A percentile compares a stretch with the other conserved stretches of the same genome.
Conservation (phyloP, 2,329 filamentous ascomycete species). For the Epichloe coenophiala region DNA sequence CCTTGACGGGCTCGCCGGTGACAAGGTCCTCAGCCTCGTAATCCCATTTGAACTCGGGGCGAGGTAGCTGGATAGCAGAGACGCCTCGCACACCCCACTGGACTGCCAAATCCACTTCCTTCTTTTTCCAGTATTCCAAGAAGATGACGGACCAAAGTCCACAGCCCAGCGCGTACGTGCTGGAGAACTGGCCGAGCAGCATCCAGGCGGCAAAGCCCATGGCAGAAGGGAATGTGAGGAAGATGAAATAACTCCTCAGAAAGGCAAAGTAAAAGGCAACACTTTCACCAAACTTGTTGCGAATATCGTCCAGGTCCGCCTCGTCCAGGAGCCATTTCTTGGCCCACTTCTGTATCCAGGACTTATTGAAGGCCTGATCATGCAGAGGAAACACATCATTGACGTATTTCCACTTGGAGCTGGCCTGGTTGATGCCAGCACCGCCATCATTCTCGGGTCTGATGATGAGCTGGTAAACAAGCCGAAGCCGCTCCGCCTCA, state of each 20-base stretch:
- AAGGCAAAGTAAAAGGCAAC: conserved; percentile 93
- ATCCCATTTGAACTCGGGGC: conserved; percentile 68
- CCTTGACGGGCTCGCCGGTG: conserved; percentile 63
- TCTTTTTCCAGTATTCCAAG: conserved; percentile 92
- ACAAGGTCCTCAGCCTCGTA: conserved; percentile 64
- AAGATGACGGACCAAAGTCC: conserved; percentile 82
- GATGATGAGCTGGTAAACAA: conserved; percentile 76
- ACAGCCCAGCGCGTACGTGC: conserved; percentile 63
- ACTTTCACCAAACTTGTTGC: conserved; percentile 65
- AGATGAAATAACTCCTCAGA: conserved; percentile 77
- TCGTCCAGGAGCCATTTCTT: conserved; percentile 54
- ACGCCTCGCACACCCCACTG: conserved; percentile 84
- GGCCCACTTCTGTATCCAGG: conserved; percentile 63
- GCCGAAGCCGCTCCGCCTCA: conserved; percentile 75
- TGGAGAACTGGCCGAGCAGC: conserved; percentile 73
- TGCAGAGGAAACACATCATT: conserved; percentile 68
- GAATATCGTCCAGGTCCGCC: conserved; percentile 58
- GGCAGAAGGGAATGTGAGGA: conserved; percentile 67
- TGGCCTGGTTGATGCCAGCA: conserved; percentile 58
- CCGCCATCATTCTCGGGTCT: conserved; percentile 61
- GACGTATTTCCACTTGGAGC: conserved; percentile 60
- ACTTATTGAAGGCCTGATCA: conserved; percentile 59
- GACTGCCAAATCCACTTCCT: conserved; percentile 73
- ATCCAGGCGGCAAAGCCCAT: conserved; percentile 69
- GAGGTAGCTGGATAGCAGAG: conserved; percentile 63